Base-by-base conservation (phyloP, 345 rosid species). In the Eucalyptus brandiana region DNA sequence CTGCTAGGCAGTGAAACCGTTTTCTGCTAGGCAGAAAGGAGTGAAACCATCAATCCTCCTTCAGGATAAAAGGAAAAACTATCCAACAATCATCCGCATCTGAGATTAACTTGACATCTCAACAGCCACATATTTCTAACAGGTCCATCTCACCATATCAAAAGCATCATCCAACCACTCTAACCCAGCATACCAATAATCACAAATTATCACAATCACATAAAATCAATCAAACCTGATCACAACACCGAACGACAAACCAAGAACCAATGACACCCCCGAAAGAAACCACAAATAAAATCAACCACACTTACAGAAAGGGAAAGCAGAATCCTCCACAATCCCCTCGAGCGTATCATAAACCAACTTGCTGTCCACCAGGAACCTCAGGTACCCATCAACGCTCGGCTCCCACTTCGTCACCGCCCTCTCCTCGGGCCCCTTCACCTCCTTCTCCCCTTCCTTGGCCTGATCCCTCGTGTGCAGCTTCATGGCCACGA, bases 401-500 rank as follows among this genome's bases (percentile, higher is more conserved):
- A 96, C 91, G 9, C 95, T 89, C 2, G 99, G 99, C 83, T 96
- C 95, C 99, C 99, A 97, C 81, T 94, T 94, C 28, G 91, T 87
- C 9, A 96, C 93, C 15, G 95, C 83, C 88, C 87, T 90, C 92
- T 97, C 99, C 91, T 97, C 97, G 2, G 96, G 97, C 90, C 92
- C 42, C 91, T 96, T 92, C 18, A 92, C 96, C 81, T 94, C 96
- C 93, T 95, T 98, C 93, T 97, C 96, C 28, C 99, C 99, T 91
- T 97, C 99, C 88, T 93, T 95, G 6, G 99, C 96, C 90, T 98
- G 99, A 69, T 97, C 98, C 76, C 89, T 96, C 1, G 99, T 96
- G 86, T 98, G 99, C 89, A 96, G 90, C 88, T 92, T 97, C 99
- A 98, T 98, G 16, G 99, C 99, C 90, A 96, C 97, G 89, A 96